Evolutionary conservation across 2,329 filamentous ascomycete genomes (phyloP), one percentile per base, ranked within the genome.

Genomic region (Diaporthe sp.): DNA sequence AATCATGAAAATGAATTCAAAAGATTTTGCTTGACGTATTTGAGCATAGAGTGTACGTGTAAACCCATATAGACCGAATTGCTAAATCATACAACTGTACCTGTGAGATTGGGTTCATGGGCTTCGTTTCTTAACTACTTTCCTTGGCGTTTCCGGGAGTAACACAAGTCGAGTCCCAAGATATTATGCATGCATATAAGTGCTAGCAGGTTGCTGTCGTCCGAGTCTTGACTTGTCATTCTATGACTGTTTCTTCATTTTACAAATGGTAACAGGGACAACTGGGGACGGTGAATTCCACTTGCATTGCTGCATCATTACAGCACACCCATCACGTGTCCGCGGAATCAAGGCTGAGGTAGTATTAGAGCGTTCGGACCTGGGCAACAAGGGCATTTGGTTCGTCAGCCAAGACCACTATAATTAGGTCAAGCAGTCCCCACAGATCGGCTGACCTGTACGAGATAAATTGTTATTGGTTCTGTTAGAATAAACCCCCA

Each of bases 361-460:
- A 52, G 64, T 28, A 67, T 38, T 28, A 38, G 3, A 52, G 22
- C 30, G 22, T 50, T 52, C 45, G 28, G 30, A 38, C n/a, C 7
- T 28, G 22, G 10, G 42, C 12, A 67, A 28, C 45, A 25, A 50
- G 45, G 45, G 64, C 15, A 52, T 25, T 13, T 52, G n/a, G 47
- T 38, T n/a, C 45, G 30, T 28, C 45, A 38, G 64, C 64, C 64
- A 67, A 67, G 64, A 38, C 64, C 19, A 25, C 45, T 38, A 19
- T 28, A 28, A 38, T 52, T 38, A 52, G 64, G 47, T 38, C 8
- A 2, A 52, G 15, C 25, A 19, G 35, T 54, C 64, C 33, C 64
- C 47, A 68, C 64, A 68, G 64, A 54, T 54, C 47, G 22, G n/a
- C 30, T 68, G 64, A 68, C 64, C 64, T 40, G 6, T 2, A 28